A percentile compares a stretch with the other conserved stretches of the same genome.
phyloP scores from a whole-genome alignment of 148 eudicot genomes.

The Rhododendron henanense region DNA sequence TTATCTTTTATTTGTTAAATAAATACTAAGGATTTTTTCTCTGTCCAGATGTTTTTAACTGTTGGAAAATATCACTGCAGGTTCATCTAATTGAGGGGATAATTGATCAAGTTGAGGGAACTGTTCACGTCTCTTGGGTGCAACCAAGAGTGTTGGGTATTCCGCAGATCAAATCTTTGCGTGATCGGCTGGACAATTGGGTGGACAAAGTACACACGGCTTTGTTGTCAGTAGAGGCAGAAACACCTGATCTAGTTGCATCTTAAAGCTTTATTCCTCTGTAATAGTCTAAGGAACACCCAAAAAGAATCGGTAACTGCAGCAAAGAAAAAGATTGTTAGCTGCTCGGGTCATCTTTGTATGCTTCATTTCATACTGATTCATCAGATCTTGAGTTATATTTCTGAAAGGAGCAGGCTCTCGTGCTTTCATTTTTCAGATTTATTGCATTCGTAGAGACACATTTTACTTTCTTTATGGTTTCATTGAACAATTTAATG shows the following conservation, averaged over 20 bases:
- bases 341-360: conserved; percentile 1
- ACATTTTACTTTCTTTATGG: neutral
- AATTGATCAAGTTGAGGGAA: conserved; percentile 92
- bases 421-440: neutral
- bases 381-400: neutral
- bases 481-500: neutral
- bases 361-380: conserved; percentile 10
- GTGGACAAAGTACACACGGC: conserved; percentile 81
- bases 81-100: conserved; percentile 96
- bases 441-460: neutral
- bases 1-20: neutral
- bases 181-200: conserved; percentile 82
- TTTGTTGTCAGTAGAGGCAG: conserved; percentile 86
- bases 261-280: conserved; percentile 27
- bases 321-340: conserved; percentile 13
- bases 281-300: conserved; percentile 18
- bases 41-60: neutral
- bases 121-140: conserved; percentile 91
- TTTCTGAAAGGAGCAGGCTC: conserved; percentile 15
- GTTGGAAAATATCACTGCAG: conserved; percentile 34
- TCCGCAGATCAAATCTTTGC: conserved; percentile 68
- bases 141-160: conserved; percentile 91
- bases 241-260: conserved; percentile 84
- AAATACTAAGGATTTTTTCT: neutral
- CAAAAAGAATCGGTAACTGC: conserved; percentile 5